Percentiles rank a stretch among this genome's conserved stretches.
Evolutionary conservation across 163 green algal species (phyloP).

Genomic region (Chlamydomonas reinhardtii): DNA sequence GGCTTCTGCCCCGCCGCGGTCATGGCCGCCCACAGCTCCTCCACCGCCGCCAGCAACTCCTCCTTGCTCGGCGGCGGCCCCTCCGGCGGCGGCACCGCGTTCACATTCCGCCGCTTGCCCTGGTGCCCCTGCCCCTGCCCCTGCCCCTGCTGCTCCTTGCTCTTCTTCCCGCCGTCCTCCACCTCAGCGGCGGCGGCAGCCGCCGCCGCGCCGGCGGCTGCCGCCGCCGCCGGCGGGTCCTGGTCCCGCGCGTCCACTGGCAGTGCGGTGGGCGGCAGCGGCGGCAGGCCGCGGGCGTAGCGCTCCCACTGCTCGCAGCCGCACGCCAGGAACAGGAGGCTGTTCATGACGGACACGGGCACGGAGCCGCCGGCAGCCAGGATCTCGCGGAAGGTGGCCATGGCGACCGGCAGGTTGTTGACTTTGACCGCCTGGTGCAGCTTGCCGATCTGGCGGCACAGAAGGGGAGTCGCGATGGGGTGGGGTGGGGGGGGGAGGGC

Average conservation of each 20-base stretch:
- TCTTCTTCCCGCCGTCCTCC: background rate
- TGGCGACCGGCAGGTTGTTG: constrained; percentile 35
- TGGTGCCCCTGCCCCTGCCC: no score
- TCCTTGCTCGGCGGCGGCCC: constrained; percentile 7
- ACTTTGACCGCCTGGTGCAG: constrained; percentile 9
- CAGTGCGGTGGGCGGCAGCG: background rate
- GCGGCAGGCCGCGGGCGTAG: constrained; percentile 10
- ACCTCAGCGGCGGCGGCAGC: background rate
- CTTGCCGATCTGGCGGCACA: constrained; percentile 9
- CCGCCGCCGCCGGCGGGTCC: background rate
- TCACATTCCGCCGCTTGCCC: background rate
- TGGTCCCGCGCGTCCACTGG: background rate
- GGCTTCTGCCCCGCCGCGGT: background rate
- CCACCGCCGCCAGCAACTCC: constrained; percentile 22
- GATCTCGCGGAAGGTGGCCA: background rate
- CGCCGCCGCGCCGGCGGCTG: background rate
- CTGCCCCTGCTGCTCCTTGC: background rate
- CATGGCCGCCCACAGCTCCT: constrained; percentile 39
- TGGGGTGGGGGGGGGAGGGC: no score
- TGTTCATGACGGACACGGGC: constrained; percentile 42
- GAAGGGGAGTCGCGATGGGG: no score
- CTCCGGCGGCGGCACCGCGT: background rate
- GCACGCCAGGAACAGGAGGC: constrained; percentile 73
- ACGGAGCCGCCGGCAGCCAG: background rate
- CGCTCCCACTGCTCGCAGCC: constrained; percentile 73